These are phyloP conservation scores for Plasmodium cynomolgi DNA, from an alignment of 169 alveolate genomes.

Conservation along the genomic window DNA sequence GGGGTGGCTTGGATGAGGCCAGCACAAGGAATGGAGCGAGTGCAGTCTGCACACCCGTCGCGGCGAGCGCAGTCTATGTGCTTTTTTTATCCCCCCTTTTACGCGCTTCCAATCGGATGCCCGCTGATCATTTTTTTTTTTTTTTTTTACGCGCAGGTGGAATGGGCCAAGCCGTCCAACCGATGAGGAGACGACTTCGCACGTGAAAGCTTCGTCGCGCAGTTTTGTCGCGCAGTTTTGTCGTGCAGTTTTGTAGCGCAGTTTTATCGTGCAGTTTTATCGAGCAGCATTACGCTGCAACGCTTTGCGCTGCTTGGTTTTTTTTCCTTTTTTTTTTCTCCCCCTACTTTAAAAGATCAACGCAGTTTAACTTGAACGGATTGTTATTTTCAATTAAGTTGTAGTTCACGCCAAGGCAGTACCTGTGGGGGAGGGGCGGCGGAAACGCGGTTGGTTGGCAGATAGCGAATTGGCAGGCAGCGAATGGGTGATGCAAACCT, in stretches of 20 bases:
- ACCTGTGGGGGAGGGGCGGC: conserved; percentile 5
- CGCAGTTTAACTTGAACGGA: conserved; percentile 72
- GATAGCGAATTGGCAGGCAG: background rate
- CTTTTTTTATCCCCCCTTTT: background rate
- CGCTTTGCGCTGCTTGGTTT: too few relatives aligned
- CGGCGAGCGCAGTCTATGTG: too few relatives aligned
- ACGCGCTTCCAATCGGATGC: background rate
- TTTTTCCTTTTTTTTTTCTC: background rate
- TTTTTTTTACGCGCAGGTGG: conserved; percentile 80
- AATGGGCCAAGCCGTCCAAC: conserved; percentile 89
- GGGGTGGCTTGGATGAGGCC: too few relatives aligned
- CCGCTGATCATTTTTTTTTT: background rate
- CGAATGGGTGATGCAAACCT: background rate
- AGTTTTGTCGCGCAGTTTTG: too few relatives aligned
- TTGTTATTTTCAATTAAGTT: conserved; percentile 57
- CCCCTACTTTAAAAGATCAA: conserved; percentile 60
- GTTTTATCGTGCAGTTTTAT: too few relatives aligned
- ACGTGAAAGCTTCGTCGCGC: background rate
- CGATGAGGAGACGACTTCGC: conserved; percentile 15
- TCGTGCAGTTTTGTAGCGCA: too few relatives aligned
- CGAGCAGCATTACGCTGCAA: too few relatives aligned
- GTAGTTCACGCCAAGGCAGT: conserved; percentile 63
- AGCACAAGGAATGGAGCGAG: too few relatives aligned
- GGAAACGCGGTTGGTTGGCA: background rate
- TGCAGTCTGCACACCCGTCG: too few relatives aligned